phyloP scores from a whole-genome alignment of 2,329 filamentous ascomycete species.

The Hypocreales sp. region DNA sequence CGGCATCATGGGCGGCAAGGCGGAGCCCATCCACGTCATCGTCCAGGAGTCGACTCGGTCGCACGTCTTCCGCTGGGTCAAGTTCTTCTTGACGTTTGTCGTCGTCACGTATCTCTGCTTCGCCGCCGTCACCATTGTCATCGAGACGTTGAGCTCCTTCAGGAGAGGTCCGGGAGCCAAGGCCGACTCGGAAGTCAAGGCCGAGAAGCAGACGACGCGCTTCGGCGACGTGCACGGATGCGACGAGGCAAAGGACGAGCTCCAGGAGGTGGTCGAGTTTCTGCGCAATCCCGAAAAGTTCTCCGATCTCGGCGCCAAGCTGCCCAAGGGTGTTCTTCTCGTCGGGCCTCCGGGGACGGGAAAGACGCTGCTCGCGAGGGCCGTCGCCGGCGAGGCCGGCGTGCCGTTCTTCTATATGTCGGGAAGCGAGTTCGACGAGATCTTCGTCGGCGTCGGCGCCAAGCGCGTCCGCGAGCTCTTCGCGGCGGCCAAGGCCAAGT shows the following conservation, averaged over 20 bases:
- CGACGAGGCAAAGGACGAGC: conserved; percentile 94
- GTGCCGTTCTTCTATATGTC: conserved; percentile 99
- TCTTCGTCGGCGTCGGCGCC: conserved; percentile 92
- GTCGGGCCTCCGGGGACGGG: conserved; percentile 94
- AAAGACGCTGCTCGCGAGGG: conserved; percentile 89
- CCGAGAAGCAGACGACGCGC: conserved; percentile 79
- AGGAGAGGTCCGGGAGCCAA: conserved; percentile 58
- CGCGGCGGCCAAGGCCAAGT: conserved; percentile 64
- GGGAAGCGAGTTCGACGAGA: conserved; percentile 94
- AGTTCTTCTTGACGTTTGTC: conserved; percentile 66
- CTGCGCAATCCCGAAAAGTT: conserved; percentile 87
- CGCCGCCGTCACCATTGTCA: conserved; percentile 62
- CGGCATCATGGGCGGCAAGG: conserved; percentile 49
- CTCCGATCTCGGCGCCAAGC: conserved; percentile 83
- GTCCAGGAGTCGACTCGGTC: conserved; percentile 78
- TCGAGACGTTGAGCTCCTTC: conserved; percentile 66
- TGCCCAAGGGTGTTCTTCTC: conserved; percentile 90
- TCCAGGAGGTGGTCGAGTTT: conserved; percentile 94
- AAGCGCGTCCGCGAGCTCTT: conserved; percentile 96
- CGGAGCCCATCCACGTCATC: conserved; percentile 83
- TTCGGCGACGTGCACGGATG: conserved; percentile 94
- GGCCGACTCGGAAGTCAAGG: conserved; percentile 72
- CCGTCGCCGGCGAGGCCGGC: conserved; percentile 90
- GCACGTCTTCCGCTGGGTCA: conserved; percentile 79
- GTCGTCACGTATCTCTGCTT: conserved; percentile 68